Evolutionary conservation across 2,329 filamentous ascomycete species (phyloP), one percentile per base, ranked within the genome.

Genomic region (Moelleriella libera): DNA sequence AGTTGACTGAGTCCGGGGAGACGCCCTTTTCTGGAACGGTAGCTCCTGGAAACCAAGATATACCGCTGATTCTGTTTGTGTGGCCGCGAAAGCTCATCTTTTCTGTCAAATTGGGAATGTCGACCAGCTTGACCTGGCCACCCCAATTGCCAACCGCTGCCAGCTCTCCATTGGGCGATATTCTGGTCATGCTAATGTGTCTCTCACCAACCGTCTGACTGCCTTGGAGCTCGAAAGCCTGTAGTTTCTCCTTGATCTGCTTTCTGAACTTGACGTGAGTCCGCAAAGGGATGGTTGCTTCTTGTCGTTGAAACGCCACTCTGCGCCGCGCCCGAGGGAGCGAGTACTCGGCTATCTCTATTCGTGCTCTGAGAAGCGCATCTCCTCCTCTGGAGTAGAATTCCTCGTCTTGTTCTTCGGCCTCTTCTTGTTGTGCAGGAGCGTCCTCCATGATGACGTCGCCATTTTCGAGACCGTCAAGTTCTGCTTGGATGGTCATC

Each of bases 211-310:
- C 88, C 49, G 88, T 90, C 65, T 98, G 92, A 60, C 87, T 94
- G 14, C 88, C 94, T 60, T 92, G 92, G 12, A 98, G 74, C 59
- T 97, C 90, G 54, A 96, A 94, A 1, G 74, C 83, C 54, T 83
- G 74, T 31, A 98, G 65, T 49, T 79, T 78, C 55, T 94, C 86
- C 66, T 94, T 95, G 62, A 97, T 75, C 30, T 80, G 79, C 63
- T 94, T 95, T 49, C 92, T 81, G 61, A 94, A 88, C 58, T 90
- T 92, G 61, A 96, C 85, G 59, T 98, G 92, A 5, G 86, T 92
- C 53, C 88, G 80, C 46, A 97, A 69, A 1, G 87, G 82, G 54
- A 97, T 95, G 1, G 76, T 80, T 28, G 87, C 80, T 62, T 97
- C 92, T 49, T 76, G 71, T 58, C 83, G 85, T 61, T 95, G 88